phyloP scores from a whole-genome alignment of 2,329 filamentous ascomycete species.

The Westerdykella aurantiaca region DNA sequence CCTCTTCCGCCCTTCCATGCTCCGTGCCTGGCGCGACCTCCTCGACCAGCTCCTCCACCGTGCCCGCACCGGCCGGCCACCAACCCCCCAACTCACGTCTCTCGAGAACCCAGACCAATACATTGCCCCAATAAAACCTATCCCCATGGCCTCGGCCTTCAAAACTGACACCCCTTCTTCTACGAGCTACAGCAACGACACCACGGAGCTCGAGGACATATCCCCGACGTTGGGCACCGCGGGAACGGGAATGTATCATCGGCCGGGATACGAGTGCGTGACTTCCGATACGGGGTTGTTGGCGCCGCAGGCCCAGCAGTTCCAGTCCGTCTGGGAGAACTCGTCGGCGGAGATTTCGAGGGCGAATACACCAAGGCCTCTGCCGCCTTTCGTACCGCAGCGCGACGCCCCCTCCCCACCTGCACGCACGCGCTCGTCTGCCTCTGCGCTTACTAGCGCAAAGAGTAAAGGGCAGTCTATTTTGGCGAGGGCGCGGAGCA shows the following conservation, averaged over 20 bases:
- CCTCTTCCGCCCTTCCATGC: conserved; percentile 22
- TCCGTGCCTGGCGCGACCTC: conserved; percentile 20
- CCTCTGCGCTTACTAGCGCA: no score
- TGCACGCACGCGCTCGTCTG: neutral
- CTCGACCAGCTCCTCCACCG: conserved; percentile 8
- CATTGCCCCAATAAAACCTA: neutral
- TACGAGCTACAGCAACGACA: neutral
- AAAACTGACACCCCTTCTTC: conserved; percentile 2
- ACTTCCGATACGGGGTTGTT: conserved; percentile 1
- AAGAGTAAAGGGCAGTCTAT: no score
- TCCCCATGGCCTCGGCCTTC: conserved; percentile 1
- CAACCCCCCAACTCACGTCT: conserved; percentile 13
- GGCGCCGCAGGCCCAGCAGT: neutral
- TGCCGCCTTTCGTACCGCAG: conserved; percentile 1
- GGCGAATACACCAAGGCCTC: neutral
- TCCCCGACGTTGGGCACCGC: neutral
- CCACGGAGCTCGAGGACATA: neutral
- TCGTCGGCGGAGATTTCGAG: neutral
- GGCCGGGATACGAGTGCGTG: conserved; percentile 1
- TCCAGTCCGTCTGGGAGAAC: neutral
- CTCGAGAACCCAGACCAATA: conserved; percentile 15
- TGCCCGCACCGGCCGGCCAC: conserved; percentile 6
- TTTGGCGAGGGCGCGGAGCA: no score
- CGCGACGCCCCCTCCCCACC: conserved; percentile 3
- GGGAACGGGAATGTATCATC: neutral